Conservation (phyloP, 495 filamentous ascomycete genomes). For the Penicillium steckii region DNA sequence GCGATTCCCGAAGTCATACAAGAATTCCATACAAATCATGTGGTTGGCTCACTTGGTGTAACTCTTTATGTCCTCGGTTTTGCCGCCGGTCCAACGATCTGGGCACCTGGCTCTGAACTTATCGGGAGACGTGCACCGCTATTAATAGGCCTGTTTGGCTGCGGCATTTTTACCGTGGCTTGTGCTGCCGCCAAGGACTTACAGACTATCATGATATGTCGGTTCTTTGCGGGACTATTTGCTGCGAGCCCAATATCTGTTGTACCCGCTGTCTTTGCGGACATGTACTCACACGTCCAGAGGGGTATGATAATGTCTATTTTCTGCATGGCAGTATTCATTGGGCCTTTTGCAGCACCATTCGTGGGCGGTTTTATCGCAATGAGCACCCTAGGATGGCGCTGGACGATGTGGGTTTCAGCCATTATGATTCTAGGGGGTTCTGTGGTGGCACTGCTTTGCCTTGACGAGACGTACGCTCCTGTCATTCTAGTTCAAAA, state of each 20-base stretch:
- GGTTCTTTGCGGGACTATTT: constrained; percentile 71
- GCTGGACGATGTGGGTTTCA: constrained; percentile 46
- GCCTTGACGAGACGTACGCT: constrained; percentile 37
- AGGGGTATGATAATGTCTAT: constrained; percentile 60
- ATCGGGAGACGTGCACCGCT: constrained; percentile 59
- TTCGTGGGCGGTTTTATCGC: constrained; percentile 44
- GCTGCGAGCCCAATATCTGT: constrained; percentile 65
- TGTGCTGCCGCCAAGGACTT: constrained; percentile 64
- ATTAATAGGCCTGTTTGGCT: constrained; percentile 47
- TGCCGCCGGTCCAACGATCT: constrained; percentile 51
- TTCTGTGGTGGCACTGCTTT: constrained; percentile 24
- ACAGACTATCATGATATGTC: constrained; percentile 65
- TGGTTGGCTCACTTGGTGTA: constrained; percentile 51
- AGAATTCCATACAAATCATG: constrained; percentile 44
- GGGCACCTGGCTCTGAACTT: constrained; percentile 69
- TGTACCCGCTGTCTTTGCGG: constrained; percentile 65
- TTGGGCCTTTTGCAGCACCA: constrained; percentile 42
- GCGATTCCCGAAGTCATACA: constrained; percentile 36
- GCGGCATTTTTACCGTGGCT: constrained; percentile 57
- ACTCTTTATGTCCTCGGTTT: constrained; percentile 53
- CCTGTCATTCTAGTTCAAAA: constrained; percentile 37
- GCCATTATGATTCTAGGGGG: constrained; percentile 30
- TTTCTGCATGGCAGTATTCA: constrained; percentile 52
- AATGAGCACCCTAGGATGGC: constrained; percentile 38
- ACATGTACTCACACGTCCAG: constrained; percentile 57